A percentile compares a stretch with the other conserved stretches of the same genome.
Conservation (phyloP, 306 rosid genomes). For the Crotalaria pallida region DNA sequence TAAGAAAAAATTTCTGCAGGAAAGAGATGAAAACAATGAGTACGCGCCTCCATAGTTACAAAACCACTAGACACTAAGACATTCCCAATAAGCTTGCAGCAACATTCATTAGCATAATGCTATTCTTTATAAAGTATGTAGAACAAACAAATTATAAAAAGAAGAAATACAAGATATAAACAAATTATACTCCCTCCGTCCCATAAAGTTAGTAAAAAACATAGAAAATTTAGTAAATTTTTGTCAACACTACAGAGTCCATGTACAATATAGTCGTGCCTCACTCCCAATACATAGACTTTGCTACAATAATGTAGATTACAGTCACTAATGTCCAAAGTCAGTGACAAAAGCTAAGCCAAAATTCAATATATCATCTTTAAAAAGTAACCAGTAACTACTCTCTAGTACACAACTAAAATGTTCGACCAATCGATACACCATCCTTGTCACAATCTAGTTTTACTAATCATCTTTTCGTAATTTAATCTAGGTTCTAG, state of each 20-base stretch:
- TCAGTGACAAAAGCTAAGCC: neutral
- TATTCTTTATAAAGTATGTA: no score
- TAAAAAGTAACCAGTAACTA: neutral
- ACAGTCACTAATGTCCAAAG: neutral
- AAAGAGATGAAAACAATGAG: neutral
- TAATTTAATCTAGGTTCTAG: neutral
- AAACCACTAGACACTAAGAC: no score
- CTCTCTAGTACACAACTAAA: neutral
- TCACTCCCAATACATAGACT: no score
- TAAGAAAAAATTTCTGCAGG: conserved; percentile 69
- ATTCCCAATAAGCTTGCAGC: no score
- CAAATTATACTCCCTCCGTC: no score
- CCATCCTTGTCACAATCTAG: neutral
- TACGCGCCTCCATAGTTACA: neutral
- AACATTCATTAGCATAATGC: no score
- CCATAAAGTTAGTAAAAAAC: no score
- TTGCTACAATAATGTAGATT: neutral
- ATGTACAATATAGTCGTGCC: no score
- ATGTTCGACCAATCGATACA: neutral
- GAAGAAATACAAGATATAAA: no score
- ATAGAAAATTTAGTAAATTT: no score
- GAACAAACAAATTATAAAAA: no score
- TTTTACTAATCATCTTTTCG: neutral
- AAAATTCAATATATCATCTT: neutral
- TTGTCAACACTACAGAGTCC: no score